A percentile compares a stretch with the other conserved stretches of the same genome.
phyloP scores from a whole-genome alignment of 2,329 filamentous ascomycete genomes.

The Pseudocercospora vitis region DNA sequence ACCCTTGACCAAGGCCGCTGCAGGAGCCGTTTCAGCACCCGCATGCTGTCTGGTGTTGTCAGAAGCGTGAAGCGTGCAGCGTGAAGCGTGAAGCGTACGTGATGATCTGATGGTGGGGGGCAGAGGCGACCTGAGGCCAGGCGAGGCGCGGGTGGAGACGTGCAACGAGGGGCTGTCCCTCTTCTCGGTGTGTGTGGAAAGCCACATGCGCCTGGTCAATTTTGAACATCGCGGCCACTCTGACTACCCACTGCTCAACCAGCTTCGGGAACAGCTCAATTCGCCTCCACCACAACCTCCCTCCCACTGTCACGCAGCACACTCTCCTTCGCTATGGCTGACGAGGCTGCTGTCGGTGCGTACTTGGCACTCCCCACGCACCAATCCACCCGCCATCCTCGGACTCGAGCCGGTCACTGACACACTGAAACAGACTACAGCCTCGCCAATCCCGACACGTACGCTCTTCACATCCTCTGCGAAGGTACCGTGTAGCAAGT shows the following conservation, averaged over 20 bases:
- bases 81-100: too few relatives aligned
- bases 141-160: too few relatives aligned
- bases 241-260: too few relatives aligned
- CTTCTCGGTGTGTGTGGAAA: too few relatives aligned
- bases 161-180: too few relatives aligned
- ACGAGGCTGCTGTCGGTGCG: constrained; percentile 32
- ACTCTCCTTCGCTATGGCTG: constrained; percentile 29
- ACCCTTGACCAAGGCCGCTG: too few relatives aligned
- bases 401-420: constrained; percentile 13
- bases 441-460: constrained; percentile 42
- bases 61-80: too few relatives aligned
- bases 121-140: too few relatives aligned
- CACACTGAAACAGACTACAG: constrained; percentile 36
- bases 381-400: neutral
- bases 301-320: constrained; percentile 6
- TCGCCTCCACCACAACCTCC: neutral
- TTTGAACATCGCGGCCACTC: neutral
- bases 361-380: neutral
- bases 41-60: too few relatives aligned
- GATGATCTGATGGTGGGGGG: neutral
- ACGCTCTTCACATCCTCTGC: constrained; percentile 22
- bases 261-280: too few relatives aligned
- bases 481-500: constrained; percentile 63
- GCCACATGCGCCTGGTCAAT: neutral
- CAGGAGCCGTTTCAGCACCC: too few relatives aligned